A percentile compares a stretch with the other conserved stretches of the same genome.
These are phyloP conservation scores for Austroboletus niveus DNA, from an alignment of 1,284 basidiomycete genomes.

Conservation along the genomic window DNA sequence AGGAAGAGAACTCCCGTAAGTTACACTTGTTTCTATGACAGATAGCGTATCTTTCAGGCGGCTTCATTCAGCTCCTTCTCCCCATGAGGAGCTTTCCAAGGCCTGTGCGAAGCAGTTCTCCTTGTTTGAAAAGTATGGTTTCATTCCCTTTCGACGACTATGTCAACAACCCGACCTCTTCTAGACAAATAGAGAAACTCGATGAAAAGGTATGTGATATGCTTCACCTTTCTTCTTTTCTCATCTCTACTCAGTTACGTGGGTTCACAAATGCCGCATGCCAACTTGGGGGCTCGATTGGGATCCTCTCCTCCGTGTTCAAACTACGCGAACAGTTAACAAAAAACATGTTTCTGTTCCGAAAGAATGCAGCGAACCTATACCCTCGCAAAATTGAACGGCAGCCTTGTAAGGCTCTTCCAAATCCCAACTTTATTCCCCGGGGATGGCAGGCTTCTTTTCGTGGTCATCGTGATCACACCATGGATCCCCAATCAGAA, in stretches of 20 bases:
- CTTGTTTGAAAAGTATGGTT: slow-evolving; percentile 31
- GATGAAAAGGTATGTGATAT: slow-evolving; percentile 32
- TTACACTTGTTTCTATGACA: too few species aligned
- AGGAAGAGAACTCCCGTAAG: too few species aligned
- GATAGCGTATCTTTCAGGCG: too few species aligned
- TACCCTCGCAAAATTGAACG: slow-evolving; percentile 33
- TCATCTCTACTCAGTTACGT: slow-evolving; percentile 27
- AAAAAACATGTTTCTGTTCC: slow-evolving; percentile 35
- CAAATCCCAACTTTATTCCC: slow-evolving; percentile 38
- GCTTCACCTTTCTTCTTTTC: background rate
- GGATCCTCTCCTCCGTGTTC: slow-evolving; percentile 36
- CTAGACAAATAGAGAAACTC: slow-evolving; percentile 32
- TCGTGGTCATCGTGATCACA: slow-evolving; percentile 30
- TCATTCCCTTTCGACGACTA: background rate
- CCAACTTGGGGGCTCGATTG: slow-evolving; percentile 34
- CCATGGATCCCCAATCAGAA: slow-evolving; percentile 28
- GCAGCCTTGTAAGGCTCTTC: slow-evolving; percentile 32
- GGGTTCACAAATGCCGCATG: slow-evolving; percentile 36
- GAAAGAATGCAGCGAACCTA: slow-evolving; percentile 34
- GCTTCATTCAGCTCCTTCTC: too few species aligned
- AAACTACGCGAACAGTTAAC: slow-evolving; percentile 34
- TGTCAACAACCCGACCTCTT: slow-evolving; percentile 1
- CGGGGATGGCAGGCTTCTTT: slow-evolving; percentile 29
- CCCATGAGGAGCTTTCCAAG: slow-evolving; percentile 34
- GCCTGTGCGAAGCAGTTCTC: slow-evolving; percentile 33